A percentile compares a stretch with the other conserved stretches of the same genome.
Conservation (phyloP, 169 alveolate species). For the Plasmodium vinckei region DNA sequence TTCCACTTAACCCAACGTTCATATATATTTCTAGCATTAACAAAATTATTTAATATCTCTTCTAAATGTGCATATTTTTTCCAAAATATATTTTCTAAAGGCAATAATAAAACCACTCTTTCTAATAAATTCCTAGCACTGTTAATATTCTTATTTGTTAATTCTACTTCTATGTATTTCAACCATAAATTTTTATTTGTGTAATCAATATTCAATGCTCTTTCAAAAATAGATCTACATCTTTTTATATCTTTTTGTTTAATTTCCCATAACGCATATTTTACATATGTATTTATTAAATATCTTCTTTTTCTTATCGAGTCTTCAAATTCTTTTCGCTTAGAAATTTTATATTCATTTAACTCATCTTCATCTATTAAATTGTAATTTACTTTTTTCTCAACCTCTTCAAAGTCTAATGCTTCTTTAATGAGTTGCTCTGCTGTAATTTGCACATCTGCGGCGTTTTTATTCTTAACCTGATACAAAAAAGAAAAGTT, state of each 20-base stretch:
- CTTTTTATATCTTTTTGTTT: conserved; percentile 93
- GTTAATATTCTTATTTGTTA: conserved; percentile 95
- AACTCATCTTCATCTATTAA: conserved; percentile 95
- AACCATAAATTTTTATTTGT: conserved; percentile 96
- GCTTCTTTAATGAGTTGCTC: conserved; percentile 98
- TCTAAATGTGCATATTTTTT: conserved; percentile 98
- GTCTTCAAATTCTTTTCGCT: conserved; percentile 97
- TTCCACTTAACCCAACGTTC: conserved; percentile 99
- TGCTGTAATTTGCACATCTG: conserved; percentile 98
- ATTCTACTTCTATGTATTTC: conserved; percentile 98
- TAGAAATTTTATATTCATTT: conserved; percentile 93
- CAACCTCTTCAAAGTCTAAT: conserved; percentile 92
- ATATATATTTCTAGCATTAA: conserved; percentile 94
- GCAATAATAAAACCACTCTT: conserved; percentile 96
- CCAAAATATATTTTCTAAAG: conserved; percentile 99
- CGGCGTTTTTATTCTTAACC: conserved; percentile 97
- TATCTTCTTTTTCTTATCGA: conserved; percentile 94
- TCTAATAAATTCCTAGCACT: conserved; percentile 98
- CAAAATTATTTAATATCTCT: conserved; percentile 96
- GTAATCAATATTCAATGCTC: conserved; percentile 97
- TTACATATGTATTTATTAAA: conserved; percentile 97
- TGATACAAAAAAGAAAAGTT: conserved; percentile 13
- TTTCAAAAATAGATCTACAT: conserved; percentile 97
- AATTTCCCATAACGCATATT: conserved; percentile 99
- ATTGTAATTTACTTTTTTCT: conserved; percentile 85